Evolutionary conservation across 1,284 basidiomycete genomes (phyloP), one percentile per base, ranked within the genome.

Genomic region (Apiotrichum porosum): DNA sequence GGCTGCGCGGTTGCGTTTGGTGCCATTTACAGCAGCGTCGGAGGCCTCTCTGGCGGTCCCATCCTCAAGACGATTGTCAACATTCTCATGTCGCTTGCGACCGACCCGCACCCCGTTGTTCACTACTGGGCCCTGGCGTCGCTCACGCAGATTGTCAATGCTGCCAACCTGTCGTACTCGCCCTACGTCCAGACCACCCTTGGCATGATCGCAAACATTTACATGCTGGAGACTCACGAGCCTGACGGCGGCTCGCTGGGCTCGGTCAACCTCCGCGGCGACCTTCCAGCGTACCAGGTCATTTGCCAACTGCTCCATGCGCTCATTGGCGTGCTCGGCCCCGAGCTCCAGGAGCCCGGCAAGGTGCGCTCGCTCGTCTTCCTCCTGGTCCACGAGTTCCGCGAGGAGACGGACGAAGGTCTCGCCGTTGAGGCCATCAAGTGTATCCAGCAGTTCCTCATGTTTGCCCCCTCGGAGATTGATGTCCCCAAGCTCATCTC

Each of bases 1-100:
- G 95, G 95, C 2, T 97, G 92, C 64, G 91, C 93, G 0, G 72
- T 92, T 17, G 88, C 93, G 0, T 92, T 98, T 60, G 92, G 92
- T n/a, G 80, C 90, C 8, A 89, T 98, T 37, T 97, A 97, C 72
- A 83, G 81, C 44, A 81, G 90, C 60, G 92, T 98, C 30, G 95
- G 95, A 14, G 89, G 92, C 31, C 78, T 98, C 18, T 88, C 88
- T 5, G 94, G 92, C 6, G 90, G 91, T 0, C 91, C 95, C 0
- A 79, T 97, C 14, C 80, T 98, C 51, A 97, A 97, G 74, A 97
- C 94, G 0, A 90, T 94, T 0, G 86, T 97, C 58, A 93, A 97
- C 63, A 85, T 98, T 47, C 78, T 97, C 39, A 91, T 97, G 83
- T 97, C 93, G 2, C 80, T 99, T 24, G 84, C 87, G 63, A 91